These are phyloP conservation scores for Dendrobium catenatum DNA, from an alignment of 106 monocot species.

Conservation along the genomic window DNA sequence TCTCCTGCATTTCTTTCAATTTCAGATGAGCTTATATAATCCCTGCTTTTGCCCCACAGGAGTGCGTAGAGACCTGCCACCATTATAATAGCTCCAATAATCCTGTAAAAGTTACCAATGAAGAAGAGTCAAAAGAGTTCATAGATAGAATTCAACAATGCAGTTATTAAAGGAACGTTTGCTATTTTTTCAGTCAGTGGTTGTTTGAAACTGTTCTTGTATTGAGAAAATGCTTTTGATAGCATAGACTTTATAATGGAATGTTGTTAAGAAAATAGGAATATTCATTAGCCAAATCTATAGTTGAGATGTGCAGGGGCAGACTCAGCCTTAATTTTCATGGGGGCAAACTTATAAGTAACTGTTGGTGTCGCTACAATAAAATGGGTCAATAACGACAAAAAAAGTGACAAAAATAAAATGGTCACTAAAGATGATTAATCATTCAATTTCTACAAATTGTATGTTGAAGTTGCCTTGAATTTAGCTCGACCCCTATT, in stretches of 20 bases:
- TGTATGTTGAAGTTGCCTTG: too few relatives aligned
- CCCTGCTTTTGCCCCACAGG: slow-evolving; percentile 2
- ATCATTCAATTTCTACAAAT: too few relatives aligned
- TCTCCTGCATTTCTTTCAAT: neutral
- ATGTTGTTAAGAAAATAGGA: neutral
- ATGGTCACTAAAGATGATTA: too few relatives aligned
- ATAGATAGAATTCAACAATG: neutral
- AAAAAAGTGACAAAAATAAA: too few relatives aligned
- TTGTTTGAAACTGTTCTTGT: neutral
- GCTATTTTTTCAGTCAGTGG: neutral
- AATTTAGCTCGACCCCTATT: too few relatives aligned
- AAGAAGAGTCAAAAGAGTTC: neutral
- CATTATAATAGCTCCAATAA: neutral
- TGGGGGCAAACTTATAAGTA: too few relatives aligned
- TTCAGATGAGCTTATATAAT: neutral
- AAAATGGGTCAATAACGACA: too few relatives aligned
- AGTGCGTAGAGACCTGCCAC: neutral
- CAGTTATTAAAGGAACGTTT: neutral
- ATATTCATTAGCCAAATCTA: neutral
- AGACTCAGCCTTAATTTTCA: too few relatives aligned
- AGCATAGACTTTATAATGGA: neutral
- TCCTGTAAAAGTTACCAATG: neutral
- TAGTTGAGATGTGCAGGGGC: too few relatives aligned
- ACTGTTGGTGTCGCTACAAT: too few relatives aligned
- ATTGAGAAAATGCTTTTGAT: neutral